Base-by-base conservation (phyloP, 176 grass and related monocot species). In the Rhynchospora tenuis region DNA sequence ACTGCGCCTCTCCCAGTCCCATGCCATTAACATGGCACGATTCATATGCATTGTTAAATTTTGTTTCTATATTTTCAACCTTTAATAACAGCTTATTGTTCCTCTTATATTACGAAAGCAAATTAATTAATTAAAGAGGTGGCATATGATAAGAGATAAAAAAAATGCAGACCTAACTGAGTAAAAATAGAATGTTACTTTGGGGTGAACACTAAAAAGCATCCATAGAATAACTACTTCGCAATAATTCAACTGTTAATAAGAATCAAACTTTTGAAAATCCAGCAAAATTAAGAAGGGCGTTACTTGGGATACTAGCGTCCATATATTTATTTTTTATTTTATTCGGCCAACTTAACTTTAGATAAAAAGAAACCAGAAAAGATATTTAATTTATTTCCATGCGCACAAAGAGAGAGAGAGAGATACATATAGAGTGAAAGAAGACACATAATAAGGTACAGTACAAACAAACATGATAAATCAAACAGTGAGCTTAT, bases 401-500 rank as follows among this genome's bases (percentile, higher is more conserved):
- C n/a, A 59, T 8, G n/a, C n/a, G 4, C 19, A 68, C 29, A 68
- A 29, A 67, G 64, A 42, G 64, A 68, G 33, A 24, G 64, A 68
- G 64, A 31, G 15, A 28, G 62, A 64, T 29, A n/a, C n/a, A n/a
- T n/a, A n/a, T n/a, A n/a, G n/a, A n/a, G n/a, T n/a, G n/a, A n/a
- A n/a, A n/a, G n/a, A 3, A 64, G 62, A 29, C 11, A 64, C 59
- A 62, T 24, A 27, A 62, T 3, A 26, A 55, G n/a, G n/a, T n/a
- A n/a, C n/a, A 55, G 12, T 38, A 31, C 15, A 68, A 68, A 68
- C 19, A 68, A 68, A 9, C 33, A 68, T 38, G 45, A 54, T 20
- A 59, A 31, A 1, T 17, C 69, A 71, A 81, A 87, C 62, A 64
- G 47, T 67, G 57, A 87, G 51, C 15, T 87, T 80, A 22, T 10